A percentile compares a stretch with the other conserved stretches of the same genome.
phyloP scores from a whole-genome alignment of 176 grass and related monocot genomes.

The Aegilops sharonensis region DNA sequence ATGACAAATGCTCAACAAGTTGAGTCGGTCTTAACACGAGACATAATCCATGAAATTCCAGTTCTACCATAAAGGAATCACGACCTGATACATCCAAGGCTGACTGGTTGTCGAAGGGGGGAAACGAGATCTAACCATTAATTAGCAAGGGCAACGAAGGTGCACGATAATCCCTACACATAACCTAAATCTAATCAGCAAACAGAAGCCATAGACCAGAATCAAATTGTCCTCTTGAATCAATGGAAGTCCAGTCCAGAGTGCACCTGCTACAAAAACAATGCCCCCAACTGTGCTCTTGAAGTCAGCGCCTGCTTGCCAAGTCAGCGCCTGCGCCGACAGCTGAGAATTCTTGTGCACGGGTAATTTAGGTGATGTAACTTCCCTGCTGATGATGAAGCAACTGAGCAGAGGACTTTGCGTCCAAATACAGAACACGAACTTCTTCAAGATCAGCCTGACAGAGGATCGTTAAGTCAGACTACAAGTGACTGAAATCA shows the following conservation, averaged over 20 bases:
- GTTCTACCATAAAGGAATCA: background rate
- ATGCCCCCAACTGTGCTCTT: background rate
- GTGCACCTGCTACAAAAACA: constrained; percentile 4
- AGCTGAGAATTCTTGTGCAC: constrained; percentile 1
- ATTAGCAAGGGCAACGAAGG: background rate
- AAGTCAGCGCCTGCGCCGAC: background rate
- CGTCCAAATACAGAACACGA: constrained; percentile 69
- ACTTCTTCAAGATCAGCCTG: constrained; percentile 92
- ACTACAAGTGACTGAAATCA: constrained; percentile 6
- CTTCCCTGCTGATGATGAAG: constrained; percentile 89
- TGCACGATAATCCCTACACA: constrained; percentile 1
- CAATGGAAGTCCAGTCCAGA: background rate
- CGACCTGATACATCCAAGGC: background rate
- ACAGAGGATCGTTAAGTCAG: constrained; percentile 13
- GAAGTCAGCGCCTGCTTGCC: background rate
- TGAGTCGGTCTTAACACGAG: background rate
- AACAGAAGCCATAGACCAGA: constrained; percentile 23
- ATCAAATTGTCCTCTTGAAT: constrained; percentile 19
- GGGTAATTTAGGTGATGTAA: constrained; percentile 69
- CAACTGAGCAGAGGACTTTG: constrained; percentile 82
- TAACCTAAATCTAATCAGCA: background rate
- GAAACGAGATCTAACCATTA: background rate
- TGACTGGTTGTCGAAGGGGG: background rate
- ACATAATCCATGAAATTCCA: background rate
- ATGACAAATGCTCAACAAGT: too few species aligned